Base-by-base conservation (phyloP, 2,329 filamentous ascomycete species). In the Dothideomycetidae sp. region DNA sequence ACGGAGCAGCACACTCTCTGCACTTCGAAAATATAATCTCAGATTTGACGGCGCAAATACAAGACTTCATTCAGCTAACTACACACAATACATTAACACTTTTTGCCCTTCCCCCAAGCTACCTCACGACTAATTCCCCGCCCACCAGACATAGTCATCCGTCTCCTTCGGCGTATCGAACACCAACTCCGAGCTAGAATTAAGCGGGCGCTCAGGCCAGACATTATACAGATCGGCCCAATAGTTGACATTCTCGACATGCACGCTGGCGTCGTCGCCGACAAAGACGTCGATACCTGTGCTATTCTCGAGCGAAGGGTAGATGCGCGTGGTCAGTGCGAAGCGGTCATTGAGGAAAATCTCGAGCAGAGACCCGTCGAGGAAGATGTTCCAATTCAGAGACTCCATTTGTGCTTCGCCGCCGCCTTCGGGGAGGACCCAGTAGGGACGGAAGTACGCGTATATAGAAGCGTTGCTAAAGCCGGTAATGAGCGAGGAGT, bases 361-460 rank as follows among this genome's bases (percentile, higher is more conserved):
- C 48, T 68, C 64, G 0, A 66, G 48, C 15, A 66, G 49, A 1
- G 59, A 63, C 15, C 63, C 63, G 40, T 68, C 64, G 29, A 67
- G 45, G 48, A 62, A 66, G 40, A 67, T 51, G 39, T 64, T 51
- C 50, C 66, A 57, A 4, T 50, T 46, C 19, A 67, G 51, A 12
- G 53, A 50, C 46, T 68, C 64, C 0, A 36, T 37, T 21, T 46
- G 37, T 4, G 43, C 43, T n/a, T 43, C 42, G 21, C 45, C 40
- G 14, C 44, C 47, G 2, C 49, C 52, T 21, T 50, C 47, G 7
- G 31, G 21, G 1, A 31, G 28, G 33, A 58, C 48, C 4, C 55
- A 59, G 53, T 65, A 64, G 3, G 63, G 62, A 36, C 59, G 53
- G 51, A 64, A 66, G 47, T 62, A 64, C 9, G 62, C 63, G 4